Base-by-base conservation (phyloP, 1,284 basidiomycete genomes). In the Austroboletus novae-zelandiae region DNA sequence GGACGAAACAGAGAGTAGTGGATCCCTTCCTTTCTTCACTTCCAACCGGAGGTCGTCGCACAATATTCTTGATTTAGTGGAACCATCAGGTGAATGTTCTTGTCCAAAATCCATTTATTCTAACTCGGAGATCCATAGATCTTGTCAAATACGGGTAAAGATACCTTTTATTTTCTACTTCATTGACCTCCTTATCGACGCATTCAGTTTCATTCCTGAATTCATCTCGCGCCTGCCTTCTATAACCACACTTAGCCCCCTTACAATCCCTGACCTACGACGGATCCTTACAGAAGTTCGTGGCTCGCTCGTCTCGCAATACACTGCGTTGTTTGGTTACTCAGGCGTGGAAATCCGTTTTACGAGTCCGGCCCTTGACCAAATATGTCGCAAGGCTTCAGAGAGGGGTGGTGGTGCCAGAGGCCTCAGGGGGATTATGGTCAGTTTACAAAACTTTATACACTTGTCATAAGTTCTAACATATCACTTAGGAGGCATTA, bases 211-310 rank as follows among this genome's bases (percentile, higher is more conserved):
- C 56, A 98, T 98, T 51, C 95, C 95, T 9, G 95, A 97, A 71
- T 97, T 98, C 64, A 80, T 96, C 37, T 94, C 91, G 20, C 88
- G 95, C 30, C 71, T 97, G 17, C 95, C 95, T 5, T 89, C 92
- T 31, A 77, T 94, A 36, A 92, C 94, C 1, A 84, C 91, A 0
- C 78, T 98, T 10, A 73, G 86, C 14, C 85, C 91, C 5, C 77
- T 98, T 67, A 66, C 82, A 72, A 62, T 76, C 61, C 47, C 78
- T 35, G 95, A 98, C 65, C 77, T 98, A 9, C 80, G 94, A n/a
- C 81, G 86, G 11, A 91, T 98, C 52, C 77, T 98, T 41, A 93
- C 88, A 1, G 94, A 98, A 61, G 94, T 98, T 39, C 85, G 86
- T 57, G 94, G 95, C 40, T 91, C 91, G 0, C 78, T 98, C 11